phyloP scores from a whole-genome alignment of 176 grass and related monocot genomes.

The Oryza meyeriana region DNA sequence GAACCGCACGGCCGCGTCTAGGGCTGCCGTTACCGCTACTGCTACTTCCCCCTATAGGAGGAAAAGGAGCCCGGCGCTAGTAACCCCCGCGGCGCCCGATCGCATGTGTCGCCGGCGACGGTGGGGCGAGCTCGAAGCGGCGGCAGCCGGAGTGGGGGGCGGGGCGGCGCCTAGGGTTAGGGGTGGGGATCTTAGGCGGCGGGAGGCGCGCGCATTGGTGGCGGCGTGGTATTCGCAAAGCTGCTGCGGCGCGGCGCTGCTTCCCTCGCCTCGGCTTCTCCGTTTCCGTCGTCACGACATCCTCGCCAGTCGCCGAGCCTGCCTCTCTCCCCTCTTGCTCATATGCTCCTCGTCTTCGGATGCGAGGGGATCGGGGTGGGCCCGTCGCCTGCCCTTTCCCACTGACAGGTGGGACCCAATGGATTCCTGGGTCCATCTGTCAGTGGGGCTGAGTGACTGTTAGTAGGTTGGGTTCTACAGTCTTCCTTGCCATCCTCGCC shows the following conservation, averaged over 20 bases:
- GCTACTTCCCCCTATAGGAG: not conserved
- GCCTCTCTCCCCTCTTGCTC: not conserved
- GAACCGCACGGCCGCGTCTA: not conserved
- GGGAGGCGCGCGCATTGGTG: not conserved
- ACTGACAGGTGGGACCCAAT: not conserved
- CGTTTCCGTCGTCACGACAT: too few species aligned
- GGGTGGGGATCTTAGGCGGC: conserved; percentile 26
- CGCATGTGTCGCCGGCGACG: conserved; percentile 26
- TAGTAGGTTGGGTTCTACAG: not conserved
- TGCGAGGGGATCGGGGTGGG: not conserved
- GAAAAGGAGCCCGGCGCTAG: not conserved
- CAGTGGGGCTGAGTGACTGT: not conserved
- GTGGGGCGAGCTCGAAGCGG: not conserved
- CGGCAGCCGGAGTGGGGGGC: not conserved
- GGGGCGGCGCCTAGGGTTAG: conserved; percentile 28
- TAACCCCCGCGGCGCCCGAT: conserved; percentile 17
- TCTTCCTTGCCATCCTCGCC: not conserved
- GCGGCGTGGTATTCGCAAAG: not conserved
- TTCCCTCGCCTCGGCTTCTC: not conserved
- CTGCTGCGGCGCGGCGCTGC: not conserved
- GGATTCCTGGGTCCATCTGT: not conserved
- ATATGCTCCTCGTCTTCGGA: not conserved
- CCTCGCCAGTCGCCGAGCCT: not conserved
- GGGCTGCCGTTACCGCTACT: not conserved
- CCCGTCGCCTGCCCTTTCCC: not conserved